These are phyloP conservation scores for Claviceps sp. DNA, from an alignment of 2,329 filamentous ascomycete species.

Conservation along the genomic window DNA sequence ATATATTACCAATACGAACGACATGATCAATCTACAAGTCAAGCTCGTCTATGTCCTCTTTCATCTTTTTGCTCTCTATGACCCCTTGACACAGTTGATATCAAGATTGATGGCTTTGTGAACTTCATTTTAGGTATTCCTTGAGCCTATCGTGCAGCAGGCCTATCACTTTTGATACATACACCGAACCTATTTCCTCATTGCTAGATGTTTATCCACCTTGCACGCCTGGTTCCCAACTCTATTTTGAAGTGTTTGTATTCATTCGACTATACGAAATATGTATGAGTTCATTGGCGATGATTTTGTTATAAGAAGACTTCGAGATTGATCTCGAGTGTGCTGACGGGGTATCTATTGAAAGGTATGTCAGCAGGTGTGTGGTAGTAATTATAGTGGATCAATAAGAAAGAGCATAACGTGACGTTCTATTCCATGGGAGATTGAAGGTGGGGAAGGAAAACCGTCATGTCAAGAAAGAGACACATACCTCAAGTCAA, in stretches of 20 bases:
- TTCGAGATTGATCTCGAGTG: conserved; percentile 88
- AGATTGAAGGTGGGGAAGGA: not conserved
- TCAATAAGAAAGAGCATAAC: too few species aligned
- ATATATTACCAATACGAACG: not conserved
- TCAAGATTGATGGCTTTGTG: not conserved
- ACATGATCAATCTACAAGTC: not conserved
- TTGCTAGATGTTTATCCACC: not conserved
- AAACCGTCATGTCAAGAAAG: not conserved
- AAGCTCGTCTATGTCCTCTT: not conserved
- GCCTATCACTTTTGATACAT: too few species aligned
- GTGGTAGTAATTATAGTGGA: too few species aligned
- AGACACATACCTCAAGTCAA: conserved; percentile 59
- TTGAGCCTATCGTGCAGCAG: conserved; percentile 9
- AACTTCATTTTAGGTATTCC: not conserved
- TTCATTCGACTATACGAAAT: too few species aligned
- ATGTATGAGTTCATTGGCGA: too few species aligned
- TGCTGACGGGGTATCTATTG: conserved; percentile 73
- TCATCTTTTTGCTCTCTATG: not conserved
- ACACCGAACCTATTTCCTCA: too few species aligned
- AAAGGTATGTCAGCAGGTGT: not conserved
- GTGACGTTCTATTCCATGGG: too few species aligned
- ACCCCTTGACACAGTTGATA: not conserved
- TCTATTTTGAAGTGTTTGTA: not conserved
- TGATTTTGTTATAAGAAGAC: conserved; percentile 56
- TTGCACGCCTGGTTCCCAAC: not conserved